phyloP scores from a whole-genome alignment of 176 grass and related monocot genomes.

The Raddia distichophylla region DNA sequence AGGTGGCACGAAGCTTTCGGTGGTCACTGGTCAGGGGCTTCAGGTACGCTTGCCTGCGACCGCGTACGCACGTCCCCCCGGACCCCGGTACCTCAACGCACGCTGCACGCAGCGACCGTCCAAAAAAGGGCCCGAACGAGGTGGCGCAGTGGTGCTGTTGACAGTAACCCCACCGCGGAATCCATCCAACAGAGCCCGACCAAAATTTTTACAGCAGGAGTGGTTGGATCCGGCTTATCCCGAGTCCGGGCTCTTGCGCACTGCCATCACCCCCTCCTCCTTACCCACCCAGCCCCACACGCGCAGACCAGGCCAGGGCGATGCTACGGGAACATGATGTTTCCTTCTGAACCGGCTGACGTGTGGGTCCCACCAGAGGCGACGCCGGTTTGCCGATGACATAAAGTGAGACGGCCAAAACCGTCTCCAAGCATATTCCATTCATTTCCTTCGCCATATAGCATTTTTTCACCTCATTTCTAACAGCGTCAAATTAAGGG shows the following conservation, averaged over 20 bases:
- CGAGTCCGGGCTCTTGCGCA: not conserved
- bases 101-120: not conserved
- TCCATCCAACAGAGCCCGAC: constrained; percentile 40
- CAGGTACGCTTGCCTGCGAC: not conserved
- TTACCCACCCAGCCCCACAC: constrained; percentile 23
- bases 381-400: not conserved
- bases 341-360: not conserved
- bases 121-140: constrained; percentile 36
- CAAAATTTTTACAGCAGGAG: constrained; percentile 34
- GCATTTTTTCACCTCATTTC: no score
- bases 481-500: no score
- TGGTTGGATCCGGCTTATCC: constrained; percentile 34
- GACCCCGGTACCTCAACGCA: no score
- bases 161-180: not conserved
- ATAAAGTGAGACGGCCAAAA: not conserved
- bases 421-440: no score
- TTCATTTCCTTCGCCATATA: no score
- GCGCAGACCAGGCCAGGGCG: not conserved
- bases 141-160: not conserved
- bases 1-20: constrained; percentile 43
- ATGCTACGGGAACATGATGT: not conserved
- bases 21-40: constrained; percentile 32
- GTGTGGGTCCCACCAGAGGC: not conserved
- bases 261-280: not conserved
- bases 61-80: no score